phyloP scores from a whole-genome alignment of 352 stramenopile genomes.

The Globisporangium iwayamae region DNA sequence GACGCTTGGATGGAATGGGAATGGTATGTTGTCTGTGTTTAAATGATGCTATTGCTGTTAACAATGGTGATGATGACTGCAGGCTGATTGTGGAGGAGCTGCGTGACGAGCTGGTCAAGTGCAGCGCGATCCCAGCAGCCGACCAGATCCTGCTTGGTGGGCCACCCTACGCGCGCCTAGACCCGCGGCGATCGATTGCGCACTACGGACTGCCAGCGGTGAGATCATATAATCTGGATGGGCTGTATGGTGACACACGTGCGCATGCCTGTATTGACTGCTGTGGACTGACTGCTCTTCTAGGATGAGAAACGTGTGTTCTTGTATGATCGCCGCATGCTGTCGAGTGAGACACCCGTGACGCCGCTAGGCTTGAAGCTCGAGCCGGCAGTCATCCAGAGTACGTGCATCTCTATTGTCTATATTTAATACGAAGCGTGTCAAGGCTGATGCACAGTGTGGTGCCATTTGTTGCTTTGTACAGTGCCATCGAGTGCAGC shows the following conservation, averaged over 20 bases:
- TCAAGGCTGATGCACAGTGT: not conserved
- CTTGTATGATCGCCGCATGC: conserved; percentile 78
- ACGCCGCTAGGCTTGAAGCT: conserved; percentile 44
- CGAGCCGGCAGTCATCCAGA: conserved; percentile 6
- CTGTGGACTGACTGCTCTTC: not conserved
- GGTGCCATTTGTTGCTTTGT: conserved; percentile 8
- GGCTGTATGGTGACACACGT: not conserved
- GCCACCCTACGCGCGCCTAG: conserved; percentile 70
- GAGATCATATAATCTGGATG: not conserved
- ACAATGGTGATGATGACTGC: conserved; percentile 6
- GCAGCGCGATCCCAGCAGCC: conserved; percentile 49
- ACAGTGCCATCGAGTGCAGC: conserved; percentile 53
- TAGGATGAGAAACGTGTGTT: conserved; percentile 69
- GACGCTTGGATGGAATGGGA: not conserved
- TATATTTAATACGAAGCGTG: not conserved
- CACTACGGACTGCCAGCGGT: conserved; percentile 65
- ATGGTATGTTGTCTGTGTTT: not conserved
- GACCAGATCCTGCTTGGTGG: conserved; percentile 84
- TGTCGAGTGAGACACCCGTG: conserved; percentile 57
- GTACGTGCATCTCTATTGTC: not conserved
- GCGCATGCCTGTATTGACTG: not conserved
- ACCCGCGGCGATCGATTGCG: conserved; percentile 62
- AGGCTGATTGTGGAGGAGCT: conserved; percentile 72
- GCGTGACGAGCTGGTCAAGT: conserved; percentile 49
- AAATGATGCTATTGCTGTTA: not conserved